Evolutionary conservation across 495 filamentous ascomycete species (phyloP), one percentile per base, ranked within the genome.

Genomic region (Penicillium goetzii): DNA sequence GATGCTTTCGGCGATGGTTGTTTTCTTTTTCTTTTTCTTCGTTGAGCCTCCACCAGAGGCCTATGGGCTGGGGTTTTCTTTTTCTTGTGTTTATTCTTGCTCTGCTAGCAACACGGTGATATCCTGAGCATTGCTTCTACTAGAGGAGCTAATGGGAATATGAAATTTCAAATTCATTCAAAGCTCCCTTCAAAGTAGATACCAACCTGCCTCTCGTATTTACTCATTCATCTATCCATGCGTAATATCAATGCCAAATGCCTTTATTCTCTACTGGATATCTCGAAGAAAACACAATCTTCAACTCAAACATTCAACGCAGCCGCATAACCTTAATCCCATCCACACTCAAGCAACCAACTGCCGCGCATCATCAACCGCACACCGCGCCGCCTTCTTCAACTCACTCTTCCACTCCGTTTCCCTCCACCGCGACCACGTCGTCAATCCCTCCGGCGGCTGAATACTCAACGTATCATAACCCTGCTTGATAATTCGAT

Each of bases 401-500:
- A 99, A 75, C 64, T 92, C 83, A 34, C 81, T 81, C 70, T 80
- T 82, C 78, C 78, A 79, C 69, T 92, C 83, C 47, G 83, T 83
- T 68, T 97, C 93, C 9, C 90, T 89, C 74, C 78, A 82, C 66
- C 71, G 78, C 66, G 88, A 88, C 91, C 91, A 96, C 23, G 83
- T 84, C 75, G 91, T 93, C 62, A 96, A 70, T 0, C 90, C 93
- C 68, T 93, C 92, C 67, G 88, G 91, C 11, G 89, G 84, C 72
- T 94, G 89, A 56, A 98, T 92, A 62, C 87, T 92, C 68, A 99
- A 78, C 41, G 91, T 96, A 75, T 99, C 95, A 70, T 97, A 98
- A 0, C 95, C 95, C 72, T 93, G 89, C 80, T 95, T 96, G 69
- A 99, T 97, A 56, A 97, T 91, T 61, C 89, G 89, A 38, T 88